Evolutionary conservation across 306 rosid species (phyloP).

Genomic region (Acacia acuminata): DNA sequence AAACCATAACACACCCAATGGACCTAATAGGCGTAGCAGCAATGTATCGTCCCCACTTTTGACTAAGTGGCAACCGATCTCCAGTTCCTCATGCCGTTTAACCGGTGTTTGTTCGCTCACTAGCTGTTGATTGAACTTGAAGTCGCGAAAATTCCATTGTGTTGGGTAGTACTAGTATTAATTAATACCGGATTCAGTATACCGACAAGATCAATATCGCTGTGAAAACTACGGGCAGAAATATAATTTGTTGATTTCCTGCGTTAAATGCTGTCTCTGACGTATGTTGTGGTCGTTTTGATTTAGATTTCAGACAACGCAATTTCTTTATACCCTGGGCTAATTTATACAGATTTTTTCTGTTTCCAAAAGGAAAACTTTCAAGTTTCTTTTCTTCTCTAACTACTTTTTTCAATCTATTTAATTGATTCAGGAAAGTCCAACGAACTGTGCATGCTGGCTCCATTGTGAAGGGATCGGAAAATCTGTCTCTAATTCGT

Average conservation of each 20-base stretch:
- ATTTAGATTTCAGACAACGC: conserved; percentile 31
- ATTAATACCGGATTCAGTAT: background rate
- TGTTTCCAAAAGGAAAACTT: background rate
- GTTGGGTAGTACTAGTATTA: background rate
- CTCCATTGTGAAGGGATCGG: conserved; percentile 40
- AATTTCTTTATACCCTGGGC: background rate
- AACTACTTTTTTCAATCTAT: background rate
- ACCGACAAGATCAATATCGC: background rate
- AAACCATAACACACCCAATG: background rate
- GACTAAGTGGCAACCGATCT: background rate
- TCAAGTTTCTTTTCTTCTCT: background rate
- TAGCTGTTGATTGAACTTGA: background rate
- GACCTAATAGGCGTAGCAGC: background rate
- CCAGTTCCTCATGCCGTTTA: background rate
- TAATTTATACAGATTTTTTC: background rate
- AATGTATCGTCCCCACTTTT: background rate
- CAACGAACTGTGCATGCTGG: conserved; percentile 28
- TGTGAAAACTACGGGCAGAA: background rate
- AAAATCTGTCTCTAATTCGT: conserved; percentile 42
- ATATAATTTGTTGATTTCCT: background rate
- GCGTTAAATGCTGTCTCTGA: conserved; percentile 9
- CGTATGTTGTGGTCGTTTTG: conserved; percentile 21
- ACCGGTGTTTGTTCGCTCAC: background rate
- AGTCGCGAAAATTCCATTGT: background rate
- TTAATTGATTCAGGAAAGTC: conserved; percentile 20